Base-by-base conservation (phyloP, 306 rosid species). In the Comarum palustre region DNA sequence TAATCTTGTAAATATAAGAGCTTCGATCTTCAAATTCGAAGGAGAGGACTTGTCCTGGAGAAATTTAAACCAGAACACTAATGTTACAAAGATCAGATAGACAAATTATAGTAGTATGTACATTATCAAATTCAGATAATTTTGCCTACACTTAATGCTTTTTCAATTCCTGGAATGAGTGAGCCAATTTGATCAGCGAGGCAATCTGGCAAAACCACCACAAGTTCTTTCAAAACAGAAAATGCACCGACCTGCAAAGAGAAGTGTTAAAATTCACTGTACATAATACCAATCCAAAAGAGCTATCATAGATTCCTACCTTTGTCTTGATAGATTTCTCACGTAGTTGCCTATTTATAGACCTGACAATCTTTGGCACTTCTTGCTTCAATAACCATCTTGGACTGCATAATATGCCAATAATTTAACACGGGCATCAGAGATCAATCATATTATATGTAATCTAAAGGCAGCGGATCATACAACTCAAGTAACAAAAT, bases 311-410 rank as follows among this genome's bases (percentile, higher is more conserved):
- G 69, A 66, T 41, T 60, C n/a, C 51, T 84, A 92, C 99, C 97
- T 95, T 95, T 45, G 99, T 95, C 89, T 95, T 95, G 81, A 95
- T 86, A 73, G 99, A 95, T 87, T 95, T 95, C 79, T 91, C 99
- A 22, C 99, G 99, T 62, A 95, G 82, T 86, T 87, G 99, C 85
- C 97, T 91, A 64, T 95, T 95, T 64, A 92, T 85, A 73, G 99
- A 90, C 78, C 87, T 90, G 66, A 92, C 90, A 48, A 91, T 88
- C 86, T 88, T 95, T 22, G 97, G 88, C 64, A 95, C 92, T 83
- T 95, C 99, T 81, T 90, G 99, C 77, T 95, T 95, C 89, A 95
- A 83, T 77, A 95, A 84, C 99, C 99, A 95, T 75, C 95, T 86
- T 66, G 99, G 97, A 86, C 99, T 95, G 96, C 87, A 83, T 43